These are phyloP conservation scores for Zygosaccharomyces bisporus DNA, from an alignment of 805 yeast genomes.

Conservation along the genomic window DNA sequence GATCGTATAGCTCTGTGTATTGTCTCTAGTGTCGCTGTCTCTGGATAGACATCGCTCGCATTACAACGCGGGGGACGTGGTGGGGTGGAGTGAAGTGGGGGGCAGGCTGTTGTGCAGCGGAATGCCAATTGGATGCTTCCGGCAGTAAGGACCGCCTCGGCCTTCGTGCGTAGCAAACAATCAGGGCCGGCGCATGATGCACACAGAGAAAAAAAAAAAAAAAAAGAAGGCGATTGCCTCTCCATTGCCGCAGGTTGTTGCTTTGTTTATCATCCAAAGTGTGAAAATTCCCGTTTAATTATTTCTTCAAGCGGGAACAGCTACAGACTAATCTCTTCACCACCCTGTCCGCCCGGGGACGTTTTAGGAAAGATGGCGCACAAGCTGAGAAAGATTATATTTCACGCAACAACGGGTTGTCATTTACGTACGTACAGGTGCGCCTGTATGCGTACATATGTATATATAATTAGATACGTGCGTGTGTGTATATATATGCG, in stretches of 20 bases:
- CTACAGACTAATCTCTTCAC: not conserved
- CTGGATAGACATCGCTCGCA: not conserved
- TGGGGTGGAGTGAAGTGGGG: not conserved
- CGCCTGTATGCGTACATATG: too few relatives aligned
- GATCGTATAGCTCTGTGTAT: not conserved
- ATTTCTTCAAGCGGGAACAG: slow-evolving; percentile 7
- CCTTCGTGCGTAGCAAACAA: not conserved
- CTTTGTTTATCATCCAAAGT: slow-evolving; percentile 5
- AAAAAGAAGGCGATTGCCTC: not conserved
- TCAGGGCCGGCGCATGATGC: slow-evolving; percentile 2
- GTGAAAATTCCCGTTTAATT: slow-evolving; percentile 3
- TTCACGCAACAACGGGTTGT: slow-evolving; percentile 5
- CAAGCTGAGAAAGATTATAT: slow-evolving; percentile 7
- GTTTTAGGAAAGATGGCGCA: slow-evolving; percentile 8
- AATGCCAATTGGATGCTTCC: not conserved
- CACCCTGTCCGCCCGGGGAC: slow-evolving; percentile 3
- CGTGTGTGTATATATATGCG: not conserved
- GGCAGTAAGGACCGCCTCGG: not conserved
- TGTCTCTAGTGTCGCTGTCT: not conserved
- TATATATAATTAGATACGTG: not conserved
- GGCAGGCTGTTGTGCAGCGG: too few relatives aligned
- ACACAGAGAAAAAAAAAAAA: not conserved
- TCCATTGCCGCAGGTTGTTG: slow-evolving; percentile 4
- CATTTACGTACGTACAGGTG: not conserved
- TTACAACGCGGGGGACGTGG: not conserved